Evolutionary conservation across 352 stramenopile genomes (phyloP).

Genomic region (Phytophthora cajani): DNA sequence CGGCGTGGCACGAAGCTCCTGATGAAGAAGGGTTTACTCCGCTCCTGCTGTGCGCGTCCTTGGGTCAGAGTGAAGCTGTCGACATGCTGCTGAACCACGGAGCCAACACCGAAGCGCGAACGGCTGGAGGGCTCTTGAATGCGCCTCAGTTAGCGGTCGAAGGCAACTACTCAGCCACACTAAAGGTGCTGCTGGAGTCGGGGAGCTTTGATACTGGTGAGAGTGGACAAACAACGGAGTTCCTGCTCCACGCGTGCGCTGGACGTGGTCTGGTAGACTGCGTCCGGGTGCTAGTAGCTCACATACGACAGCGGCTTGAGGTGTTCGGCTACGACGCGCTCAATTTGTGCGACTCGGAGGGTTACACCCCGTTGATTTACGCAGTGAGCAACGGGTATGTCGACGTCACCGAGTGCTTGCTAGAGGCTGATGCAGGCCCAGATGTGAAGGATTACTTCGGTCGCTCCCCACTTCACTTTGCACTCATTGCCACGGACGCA

Average conservation of each 20-base stretch:
- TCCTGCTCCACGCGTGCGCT: constrained; percentile 70
- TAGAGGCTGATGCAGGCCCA: constrained; percentile 58
- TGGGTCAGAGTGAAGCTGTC: constrained; percentile 68
- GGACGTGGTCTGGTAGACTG: constrained; percentile 65
- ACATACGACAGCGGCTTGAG: constrained; percentile 45
- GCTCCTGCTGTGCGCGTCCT: constrained; percentile 57
- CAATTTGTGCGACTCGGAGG: constrained; percentile 68
- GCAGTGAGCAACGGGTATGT: constrained; percentile 64
- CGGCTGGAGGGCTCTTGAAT: constrained; percentile 45
- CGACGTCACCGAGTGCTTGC: constrained; percentile 58
- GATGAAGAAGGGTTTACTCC: constrained; percentile 74
- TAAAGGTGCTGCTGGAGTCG: constrained; percentile 61
- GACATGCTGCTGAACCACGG: constrained; percentile 77
- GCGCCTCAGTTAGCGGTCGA: constrained; percentile 63
- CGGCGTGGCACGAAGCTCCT: constrained; percentile 77
- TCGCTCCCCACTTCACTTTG: constrained; percentile 75
- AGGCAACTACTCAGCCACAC: constrained; percentile 57
- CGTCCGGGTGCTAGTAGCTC: constrained; percentile 51
- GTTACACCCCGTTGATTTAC: constrained; percentile 85
- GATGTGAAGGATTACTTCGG: constrained; percentile 75
- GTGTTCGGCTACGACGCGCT: constrained; percentile 44
- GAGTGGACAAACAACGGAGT: constrained; percentile 47
- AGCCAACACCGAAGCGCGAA: constrained; percentile 59
- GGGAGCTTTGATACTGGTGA: constrained; percentile 52
- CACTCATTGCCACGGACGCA: constrained; percentile 38